Evolutionary conservation across 2,329 filamentous ascomycete genomes (phyloP), one percentile per base, ranked within the genome.

Genomic region (Talaromyces piceae): DNA sequence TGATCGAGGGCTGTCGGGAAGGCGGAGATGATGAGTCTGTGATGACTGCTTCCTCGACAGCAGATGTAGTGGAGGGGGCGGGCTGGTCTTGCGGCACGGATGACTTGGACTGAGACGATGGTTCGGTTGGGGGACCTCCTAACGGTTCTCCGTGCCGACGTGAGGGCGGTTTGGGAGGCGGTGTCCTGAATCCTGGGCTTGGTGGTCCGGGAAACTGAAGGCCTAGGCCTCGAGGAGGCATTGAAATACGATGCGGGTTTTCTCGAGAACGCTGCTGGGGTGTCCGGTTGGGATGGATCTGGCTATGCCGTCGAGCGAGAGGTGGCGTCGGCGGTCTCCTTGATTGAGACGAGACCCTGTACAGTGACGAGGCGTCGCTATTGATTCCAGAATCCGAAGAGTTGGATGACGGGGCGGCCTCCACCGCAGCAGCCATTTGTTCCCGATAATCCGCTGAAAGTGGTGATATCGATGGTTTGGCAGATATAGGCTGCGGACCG

Each of bases 361-460:
- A 56, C 20, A 66, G 58, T 12, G 61, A 53, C 4, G 65, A 61
- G 4, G 27, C 37, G 18, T 54, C 51, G 3, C 47, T 45, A 1
- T 18, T 25, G 11, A 43, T 27, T 8, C 28, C 23, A 20, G 39
- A 13, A 20, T 50, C 41, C 4, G 41, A 31, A 25, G 31, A 27
- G 9, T 31, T 46, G 45, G 55, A 74, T 31, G 70, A 72, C 30
- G 74, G 49, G 16, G 25, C 72, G 9, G 63, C 58, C 2, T 79
- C 79, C 3, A 77, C 72, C 1, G 76, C 74, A 2, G 84, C 81
- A 11, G 85, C 73, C 3, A 83, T 81, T 59, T 85, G 86, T 63
- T 82, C 81, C 25, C 44, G 37, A 20, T 48, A 52, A 45, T 54
- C 41, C 5, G 52, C 41, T 12, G 37, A 53, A 33, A 49, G 54